These are phyloP conservation scores for Pythium rishiriense DNA, from an alignment of 352 stramenopile species.

Conservation along the genomic window DNA sequence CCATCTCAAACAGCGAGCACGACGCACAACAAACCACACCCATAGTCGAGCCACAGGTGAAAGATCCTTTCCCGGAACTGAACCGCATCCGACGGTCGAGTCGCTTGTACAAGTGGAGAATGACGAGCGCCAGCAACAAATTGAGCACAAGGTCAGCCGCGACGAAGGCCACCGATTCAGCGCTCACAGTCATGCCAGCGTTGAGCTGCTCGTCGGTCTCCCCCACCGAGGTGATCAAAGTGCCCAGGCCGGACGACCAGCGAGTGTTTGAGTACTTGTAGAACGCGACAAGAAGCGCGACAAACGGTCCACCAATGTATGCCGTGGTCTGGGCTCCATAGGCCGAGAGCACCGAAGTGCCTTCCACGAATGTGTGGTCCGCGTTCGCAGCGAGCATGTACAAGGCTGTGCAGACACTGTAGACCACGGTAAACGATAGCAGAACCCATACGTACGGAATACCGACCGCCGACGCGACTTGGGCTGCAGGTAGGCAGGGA, in stretches of 20 bases:
- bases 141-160: background rate
- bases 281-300: background rate
- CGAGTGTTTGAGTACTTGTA: constrained; percentile 6
- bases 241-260: background rate
- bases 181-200: background rate
- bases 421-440: background rate
- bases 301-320: background rate
- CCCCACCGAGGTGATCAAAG: background rate
- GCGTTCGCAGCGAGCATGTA: background rate
- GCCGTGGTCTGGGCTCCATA: background rate
- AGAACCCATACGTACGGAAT: background rate
- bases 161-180: background rate
- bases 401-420: background rate
- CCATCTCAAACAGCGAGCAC: constrained; percentile 6
- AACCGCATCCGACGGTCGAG: background rate
- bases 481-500: constrained; percentile 2
- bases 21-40: background rate
- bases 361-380: background rate
- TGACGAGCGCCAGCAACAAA: background rate
- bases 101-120: background rate
- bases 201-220: background rate
- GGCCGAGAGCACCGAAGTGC: background rate
- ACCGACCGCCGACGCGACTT: constrained; percentile 8
- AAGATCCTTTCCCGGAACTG: background rate
- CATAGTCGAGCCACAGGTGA: background rate